Percentiles rank a stretch among this genome's conserved stretches.
These are phyloP conservation scores for Ochetophila trinervis DNA, from an alignment of 306 rosid species.

Conservation along the genomic window DNA sequence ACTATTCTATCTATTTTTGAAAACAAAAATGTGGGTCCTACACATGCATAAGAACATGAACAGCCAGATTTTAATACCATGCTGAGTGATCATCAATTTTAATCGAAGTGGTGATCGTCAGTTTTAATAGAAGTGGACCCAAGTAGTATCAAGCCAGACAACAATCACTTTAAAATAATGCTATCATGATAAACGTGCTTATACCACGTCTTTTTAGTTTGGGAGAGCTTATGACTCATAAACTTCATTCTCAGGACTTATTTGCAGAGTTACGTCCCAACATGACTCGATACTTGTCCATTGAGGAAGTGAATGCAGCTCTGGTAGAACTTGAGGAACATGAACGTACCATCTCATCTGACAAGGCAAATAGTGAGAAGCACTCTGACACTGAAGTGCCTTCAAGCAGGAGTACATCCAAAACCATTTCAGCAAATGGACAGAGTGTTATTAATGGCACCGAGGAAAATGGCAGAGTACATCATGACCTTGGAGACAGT, in stretches of 20 bases:
- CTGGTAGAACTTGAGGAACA: conserved; percentile 83
- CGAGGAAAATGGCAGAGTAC: conserved; percentile 58
- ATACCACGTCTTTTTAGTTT: not conserved
- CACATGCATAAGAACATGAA: too few relatives aligned
- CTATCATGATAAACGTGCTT: not conserved
- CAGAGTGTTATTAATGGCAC: conserved; percentile 55
- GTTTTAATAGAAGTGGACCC: too few relatives aligned
- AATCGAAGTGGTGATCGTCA: too few relatives aligned
- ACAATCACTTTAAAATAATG: too few relatives aligned
- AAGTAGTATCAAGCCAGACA: too few relatives aligned
- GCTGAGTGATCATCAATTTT: too few relatives aligned
- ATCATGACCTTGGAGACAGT: conserved; percentile 63
- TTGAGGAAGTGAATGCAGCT: conserved; percentile 88
- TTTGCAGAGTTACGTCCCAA: conserved; percentile 93
- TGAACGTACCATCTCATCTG: conserved; percentile 52
- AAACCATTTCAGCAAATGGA: conserved; percentile 46
- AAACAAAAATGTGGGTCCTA: too few relatives aligned
- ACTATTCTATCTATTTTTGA: too few relatives aligned
- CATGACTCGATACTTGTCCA: conserved; percentile 73
- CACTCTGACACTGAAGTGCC: conserved; percentile 63
- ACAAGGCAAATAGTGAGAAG: conserved; percentile 69
- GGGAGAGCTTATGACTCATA: conserved; percentile 21
- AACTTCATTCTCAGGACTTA: conserved; percentile 57
- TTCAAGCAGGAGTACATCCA: conserved; percentile 46
- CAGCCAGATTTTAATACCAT: too few relatives aligned